Evolutionary conservation across 768 basidiomycete species (phyloP).

Genomic region (Lactarius sanguifluus): DNA sequence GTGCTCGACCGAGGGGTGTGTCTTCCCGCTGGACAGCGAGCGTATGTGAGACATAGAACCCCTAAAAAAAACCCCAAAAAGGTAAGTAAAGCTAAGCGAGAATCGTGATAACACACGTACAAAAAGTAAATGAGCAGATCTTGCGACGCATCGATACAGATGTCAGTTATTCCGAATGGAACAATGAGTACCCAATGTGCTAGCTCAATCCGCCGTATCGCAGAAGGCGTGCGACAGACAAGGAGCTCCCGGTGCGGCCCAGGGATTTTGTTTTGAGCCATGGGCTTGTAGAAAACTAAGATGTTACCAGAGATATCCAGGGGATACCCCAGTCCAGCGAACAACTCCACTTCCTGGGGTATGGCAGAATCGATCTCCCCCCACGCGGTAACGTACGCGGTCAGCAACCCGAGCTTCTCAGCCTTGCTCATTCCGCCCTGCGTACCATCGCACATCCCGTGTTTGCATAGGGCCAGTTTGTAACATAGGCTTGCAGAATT

Average conservation of each 20-base stretch:
- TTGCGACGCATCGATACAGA: slow-evolving; percentile 21
- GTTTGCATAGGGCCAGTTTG: slow-evolving; percentile 14
- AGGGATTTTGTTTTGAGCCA: background rate
- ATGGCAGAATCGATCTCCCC: background rate
- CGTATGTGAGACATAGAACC: background rate
- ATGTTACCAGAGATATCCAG: slow-evolving; percentile 16
- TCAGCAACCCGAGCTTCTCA: slow-evolving; percentile 14
- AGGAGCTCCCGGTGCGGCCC: background rate
- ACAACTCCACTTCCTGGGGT: background rate
- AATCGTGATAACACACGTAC: slow-evolving; percentile 9
- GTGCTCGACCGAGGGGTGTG: slow-evolving; percentile 8
- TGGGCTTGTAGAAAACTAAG: slow-evolving; percentile 16
- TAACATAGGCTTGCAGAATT: slow-evolving; percentile 16
- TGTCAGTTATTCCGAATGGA: background rate
- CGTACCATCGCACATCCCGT: slow-evolving; percentile 20
- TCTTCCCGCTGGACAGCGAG: slow-evolving; percentile 8
- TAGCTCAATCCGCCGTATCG: slow-evolving; percentile 6
- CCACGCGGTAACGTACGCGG: slow-evolving; percentile 11
- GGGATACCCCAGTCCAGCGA: slow-evolving; percentile 12
- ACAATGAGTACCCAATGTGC: slow-evolving; percentile 20
- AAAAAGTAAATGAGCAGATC: slow-evolving; percentile 18
- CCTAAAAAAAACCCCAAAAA: slow-evolving; percentile 5
- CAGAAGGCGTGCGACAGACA: slow-evolving; percentile 18
- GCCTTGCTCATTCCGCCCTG: slow-evolving; percentile 4
- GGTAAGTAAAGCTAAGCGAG: background rate